Evolutionary conservation across 2,329 filamentous ascomycete species (phyloP).

Genomic region (Cytospora paraplurivora): DNA sequence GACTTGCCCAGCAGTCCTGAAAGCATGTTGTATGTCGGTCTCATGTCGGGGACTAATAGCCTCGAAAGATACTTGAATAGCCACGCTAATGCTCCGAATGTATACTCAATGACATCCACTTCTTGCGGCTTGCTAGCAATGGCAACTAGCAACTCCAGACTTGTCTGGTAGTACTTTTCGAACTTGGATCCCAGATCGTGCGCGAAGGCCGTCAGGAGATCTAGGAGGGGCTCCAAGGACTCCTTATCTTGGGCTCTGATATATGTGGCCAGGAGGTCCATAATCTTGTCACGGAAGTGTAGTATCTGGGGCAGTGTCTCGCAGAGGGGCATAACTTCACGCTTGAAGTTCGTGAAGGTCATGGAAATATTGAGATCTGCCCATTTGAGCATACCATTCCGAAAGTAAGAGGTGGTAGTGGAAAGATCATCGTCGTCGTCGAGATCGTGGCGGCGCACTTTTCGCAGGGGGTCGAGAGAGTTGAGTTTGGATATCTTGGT

Average conservation of each 20-base stretch:
- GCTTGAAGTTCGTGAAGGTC: slow-evolving; percentile 75
- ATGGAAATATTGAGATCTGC: slow-evolving; percentile 86
- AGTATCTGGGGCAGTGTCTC: slow-evolving; percentile 91
- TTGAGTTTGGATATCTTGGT: slow-evolving; percentile 88
- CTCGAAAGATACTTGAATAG: slow-evolving; percentile 96
- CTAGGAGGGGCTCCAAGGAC: slow-evolving; percentile 82
- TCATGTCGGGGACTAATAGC: slow-evolving; percentile 80
- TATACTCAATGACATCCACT: slow-evolving; percentile 95
- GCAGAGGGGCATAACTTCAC: slow-evolving; percentile 73
- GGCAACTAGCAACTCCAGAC: slow-evolving; percentile 73
- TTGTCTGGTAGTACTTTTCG: slow-evolving; percentile 80
- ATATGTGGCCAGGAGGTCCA: slow-evolving; percentile 73
- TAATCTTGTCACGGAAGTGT: slow-evolving; percentile 84
- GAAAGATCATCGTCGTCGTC: slow-evolving; percentile 78
- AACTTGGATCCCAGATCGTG: slow-evolving; percentile 87
- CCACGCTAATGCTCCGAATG: slow-evolving; percentile 90
- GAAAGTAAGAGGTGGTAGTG: slow-evolving; percentile 83
- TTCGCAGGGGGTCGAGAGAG: slow-evolving; percentile 86
- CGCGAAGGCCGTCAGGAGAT: slow-evolving; percentile 90
- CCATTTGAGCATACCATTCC: slow-evolving; percentile 83
- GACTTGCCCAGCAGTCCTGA: slow-evolving; percentile 81
- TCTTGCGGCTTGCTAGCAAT: slow-evolving; percentile 77
- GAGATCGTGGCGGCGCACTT: slow-evolving; percentile 81
- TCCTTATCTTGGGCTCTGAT: slow-evolving; percentile 78
- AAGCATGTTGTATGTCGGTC: slow-evolving; percentile 82